phyloP scores from a whole-genome alignment of 2,329 filamentous ascomycete genomes.

The Dothideomycetidae sp. region DNA sequence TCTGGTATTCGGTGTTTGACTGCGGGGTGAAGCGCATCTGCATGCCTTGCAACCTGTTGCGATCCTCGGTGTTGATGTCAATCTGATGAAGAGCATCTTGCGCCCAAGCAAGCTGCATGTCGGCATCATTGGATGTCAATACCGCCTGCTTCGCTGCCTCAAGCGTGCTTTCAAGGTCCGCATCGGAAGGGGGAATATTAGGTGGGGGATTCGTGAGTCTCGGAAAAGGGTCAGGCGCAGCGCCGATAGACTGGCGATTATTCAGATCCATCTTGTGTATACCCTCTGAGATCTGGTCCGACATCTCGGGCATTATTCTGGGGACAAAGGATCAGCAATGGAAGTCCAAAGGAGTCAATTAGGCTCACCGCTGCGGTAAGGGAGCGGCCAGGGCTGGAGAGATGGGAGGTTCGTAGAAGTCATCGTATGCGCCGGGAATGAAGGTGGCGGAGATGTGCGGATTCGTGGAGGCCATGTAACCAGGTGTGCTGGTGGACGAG shows the following conservation, averaged over 20 bases:
- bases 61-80: constrained; percentile 67
- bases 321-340: constrained; percentile 15
- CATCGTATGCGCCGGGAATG: constrained; percentile 51
- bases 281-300: constrained; percentile 91
- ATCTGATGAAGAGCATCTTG: constrained; percentile 83
- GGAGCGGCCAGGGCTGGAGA: constrained; percentile 52
- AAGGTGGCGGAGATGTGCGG: constrained; percentile 42
- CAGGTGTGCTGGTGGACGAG: neutral
- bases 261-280: constrained; percentile 67
- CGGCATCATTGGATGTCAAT: constrained; percentile 82
- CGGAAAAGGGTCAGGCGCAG: constrained; percentile 59
- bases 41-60: constrained; percentile 47
- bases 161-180: constrained; percentile 81
- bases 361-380: constrained; percentile 50
- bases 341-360: constrained; percentile 16
- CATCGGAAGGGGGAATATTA: constrained; percentile 84
- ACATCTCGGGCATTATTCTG: constrained; percentile 89
- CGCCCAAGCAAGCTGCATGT: constrained; percentile 94
- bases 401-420: constrained; percentile 47
- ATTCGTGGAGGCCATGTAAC: constrained; percentile 12
- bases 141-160: constrained; percentile 74
- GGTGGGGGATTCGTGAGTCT: constrained; percentile 63
- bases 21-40: constrained; percentile 50
- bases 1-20: constrained; percentile 74
- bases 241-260: constrained; percentile 23